Conservation (phyloP, 2,329 filamentous ascomycete genomes). For the Periconia digitata region DNA sequence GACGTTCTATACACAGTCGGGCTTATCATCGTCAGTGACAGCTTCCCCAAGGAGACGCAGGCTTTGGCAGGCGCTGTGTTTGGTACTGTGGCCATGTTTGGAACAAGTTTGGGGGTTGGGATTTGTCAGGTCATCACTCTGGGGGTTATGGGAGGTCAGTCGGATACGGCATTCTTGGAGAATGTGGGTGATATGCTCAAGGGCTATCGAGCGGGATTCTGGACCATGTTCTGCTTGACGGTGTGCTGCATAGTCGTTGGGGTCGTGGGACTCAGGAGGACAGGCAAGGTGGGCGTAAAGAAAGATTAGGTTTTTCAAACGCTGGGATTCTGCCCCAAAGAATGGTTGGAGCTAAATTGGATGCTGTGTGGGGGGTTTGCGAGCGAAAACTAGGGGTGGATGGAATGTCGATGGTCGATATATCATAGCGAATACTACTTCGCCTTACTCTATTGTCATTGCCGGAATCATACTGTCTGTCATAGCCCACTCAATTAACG, state of each 20-base stretch:
- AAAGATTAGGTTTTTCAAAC: not conserved
- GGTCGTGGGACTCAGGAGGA: not conserved
- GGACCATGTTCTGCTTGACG: not conserved
- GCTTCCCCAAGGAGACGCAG: conserved; percentile 60
- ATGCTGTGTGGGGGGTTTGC: too few relatives aligned
- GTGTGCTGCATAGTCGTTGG: not conserved
- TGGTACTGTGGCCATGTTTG: conserved; percentile 60
- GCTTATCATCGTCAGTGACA: conserved; percentile 56
- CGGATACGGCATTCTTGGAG: not conserved
- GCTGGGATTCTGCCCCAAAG: too few relatives aligned
- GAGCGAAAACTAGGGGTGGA: too few relatives aligned
- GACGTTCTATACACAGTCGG: conserved; percentile 60
- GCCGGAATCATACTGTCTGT: too few relatives aligned
- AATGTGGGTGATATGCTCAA: not conserved
- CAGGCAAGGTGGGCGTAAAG: not conserved
- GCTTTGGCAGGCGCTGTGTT: conserved; percentile 64
- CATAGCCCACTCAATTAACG: too few relatives aligned
- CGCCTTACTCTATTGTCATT: too few relatives aligned
- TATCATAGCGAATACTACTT: too few relatives aligned
- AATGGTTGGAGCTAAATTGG: too few relatives aligned
- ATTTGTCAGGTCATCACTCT: conserved; percentile 31
- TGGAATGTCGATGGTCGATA: too few relatives aligned
- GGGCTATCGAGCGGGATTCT: not conserved
- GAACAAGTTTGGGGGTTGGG: conserved; percentile 43
- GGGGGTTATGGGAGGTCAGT: conserved; percentile 13